Percentiles rank a stretch among this genome's conserved stretches.
Conservation (phyloP, 441 rosid genomes). For the Sinapis alba region DNA sequence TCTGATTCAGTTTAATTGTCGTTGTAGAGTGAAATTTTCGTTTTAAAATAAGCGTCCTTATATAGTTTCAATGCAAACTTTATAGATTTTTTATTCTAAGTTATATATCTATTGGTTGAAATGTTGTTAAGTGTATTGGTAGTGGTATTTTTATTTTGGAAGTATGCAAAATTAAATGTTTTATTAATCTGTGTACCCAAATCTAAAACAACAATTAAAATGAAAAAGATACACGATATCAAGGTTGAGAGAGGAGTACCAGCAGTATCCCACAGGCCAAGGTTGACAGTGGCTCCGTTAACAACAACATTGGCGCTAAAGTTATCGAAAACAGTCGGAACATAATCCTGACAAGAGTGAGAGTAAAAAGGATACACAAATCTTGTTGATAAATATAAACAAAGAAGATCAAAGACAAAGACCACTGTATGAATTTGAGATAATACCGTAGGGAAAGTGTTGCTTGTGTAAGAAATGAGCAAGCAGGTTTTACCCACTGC, state of each 20-base stretch:
- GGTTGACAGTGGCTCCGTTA: constrained; percentile 59
- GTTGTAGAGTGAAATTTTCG: too few species aligned
- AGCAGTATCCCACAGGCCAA: constrained; percentile 71
- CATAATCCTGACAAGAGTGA: constrained; percentile 51
- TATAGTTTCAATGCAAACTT: too few species aligned
- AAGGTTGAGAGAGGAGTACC: constrained; percentile 36
- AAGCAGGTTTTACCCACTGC: constrained; percentile 78
- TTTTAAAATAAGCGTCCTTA: too few species aligned
- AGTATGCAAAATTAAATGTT: too few species aligned
- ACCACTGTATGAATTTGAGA: too few species aligned
- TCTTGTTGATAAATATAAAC: not conserved
- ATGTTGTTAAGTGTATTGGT: too few species aligned
- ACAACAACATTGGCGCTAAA: constrained; percentile 74
- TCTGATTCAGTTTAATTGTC: too few species aligned
- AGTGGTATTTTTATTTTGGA: too few species aligned
- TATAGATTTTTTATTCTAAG: too few species aligned
- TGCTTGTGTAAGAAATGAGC: constrained; percentile 79
- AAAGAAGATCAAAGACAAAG: not conserved
- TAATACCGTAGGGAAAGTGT: constrained; percentile 66
- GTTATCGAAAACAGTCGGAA: constrained; percentile 72
- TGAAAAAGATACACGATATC: not conserved
- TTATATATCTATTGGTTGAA: too few species aligned
- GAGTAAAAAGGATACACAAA: not conserved
- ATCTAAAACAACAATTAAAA: too few species aligned
- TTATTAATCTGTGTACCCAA: too few species aligned